These are phyloP conservation scores for Lojkania enalia DNA, from an alignment of 2,329 filamentous ascomycete genomes.

Conservation along the genomic window DNA sequence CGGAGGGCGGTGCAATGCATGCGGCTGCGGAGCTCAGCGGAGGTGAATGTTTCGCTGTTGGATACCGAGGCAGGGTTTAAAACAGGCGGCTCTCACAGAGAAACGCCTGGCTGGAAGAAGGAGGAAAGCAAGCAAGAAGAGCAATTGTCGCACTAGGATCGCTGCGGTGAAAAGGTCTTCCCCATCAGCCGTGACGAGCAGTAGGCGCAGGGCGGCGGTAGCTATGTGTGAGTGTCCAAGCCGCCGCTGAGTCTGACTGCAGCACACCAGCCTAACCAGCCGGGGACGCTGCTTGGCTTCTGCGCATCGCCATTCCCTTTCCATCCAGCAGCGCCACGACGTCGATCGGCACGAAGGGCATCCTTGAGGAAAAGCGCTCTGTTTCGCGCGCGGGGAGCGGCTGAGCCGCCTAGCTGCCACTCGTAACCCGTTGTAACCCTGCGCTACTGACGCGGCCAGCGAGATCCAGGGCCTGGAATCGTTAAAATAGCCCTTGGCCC, in stretches of 20 bases:
- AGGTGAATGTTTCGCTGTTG: constrained; percentile 15
- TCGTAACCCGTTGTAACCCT: too few relatives aligned
- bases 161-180: constrained; percentile 2
- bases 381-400: too few relatives aligned
- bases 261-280: constrained; percentile 2
- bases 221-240: constrained; percentile 6
- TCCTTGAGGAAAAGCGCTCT: too few relatives aligned
- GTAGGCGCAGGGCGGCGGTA: constrained; percentile 23
- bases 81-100: constrained; percentile 35
- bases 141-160: background rate
- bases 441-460: background rate
- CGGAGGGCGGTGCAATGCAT: constrained; percentile 9
- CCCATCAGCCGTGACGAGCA: constrained; percentile 14
- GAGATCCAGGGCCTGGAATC: too few relatives aligned
- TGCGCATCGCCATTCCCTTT: background rate
- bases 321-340: constrained; percentile 1
- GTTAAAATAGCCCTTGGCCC: too few relatives aligned
- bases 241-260: constrained; percentile 16
- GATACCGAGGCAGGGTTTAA: too few relatives aligned
- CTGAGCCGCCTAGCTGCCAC: too few relatives aligned
- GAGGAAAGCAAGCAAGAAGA: constrained; percentile 1
- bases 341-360: background rate
- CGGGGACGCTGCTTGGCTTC: background rate
- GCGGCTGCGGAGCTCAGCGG: background rate
- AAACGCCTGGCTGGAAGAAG: constrained; percentile 18